A percentile compares a stretch with the other conserved stretches of the same genome.
Evolutionary conservation across 2,329 filamentous ascomycete species (phyloP).

Genomic region (Talaromyces sp.): DNA sequence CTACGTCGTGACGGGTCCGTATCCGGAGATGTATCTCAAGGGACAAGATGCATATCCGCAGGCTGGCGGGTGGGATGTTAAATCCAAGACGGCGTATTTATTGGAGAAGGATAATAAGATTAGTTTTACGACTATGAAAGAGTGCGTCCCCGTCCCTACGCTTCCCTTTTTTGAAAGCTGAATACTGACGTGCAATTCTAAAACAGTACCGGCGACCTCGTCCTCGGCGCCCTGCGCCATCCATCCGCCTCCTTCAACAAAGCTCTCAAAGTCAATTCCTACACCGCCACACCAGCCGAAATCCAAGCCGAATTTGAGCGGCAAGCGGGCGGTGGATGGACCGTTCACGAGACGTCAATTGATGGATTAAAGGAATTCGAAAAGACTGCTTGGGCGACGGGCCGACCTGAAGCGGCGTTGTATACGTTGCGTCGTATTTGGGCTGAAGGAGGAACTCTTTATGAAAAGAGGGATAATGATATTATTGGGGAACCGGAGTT

Average conservation of each 20-base stretch:
- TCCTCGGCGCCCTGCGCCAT: conserved; percentile 58
- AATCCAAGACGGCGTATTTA: conserved; percentile 54
- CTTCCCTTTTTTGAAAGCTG: neutral
- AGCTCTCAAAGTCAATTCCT: conserved; percentile 65
- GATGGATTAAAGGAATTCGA: conserved; percentile 54
- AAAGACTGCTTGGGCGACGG: conserved; percentile 53
- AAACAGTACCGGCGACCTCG: conserved; percentile 59
- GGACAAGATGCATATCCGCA: conserved; percentile 35
- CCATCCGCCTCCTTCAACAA: conserved; percentile 49
- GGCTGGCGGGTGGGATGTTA: conserved; percentile 56
- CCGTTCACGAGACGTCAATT: conserved; percentile 49
- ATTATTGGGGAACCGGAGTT: conserved; percentile 50
- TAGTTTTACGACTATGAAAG: conserved; percentile 65
- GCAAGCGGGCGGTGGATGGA: conserved; percentile 57
- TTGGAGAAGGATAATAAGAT: conserved; percentile 58
- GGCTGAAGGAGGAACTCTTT: conserved; percentile 66
- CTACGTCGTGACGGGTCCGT: conserved; percentile 66
- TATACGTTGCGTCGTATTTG: conserved; percentile 65
- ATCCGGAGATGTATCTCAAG: conserved; percentile 58
- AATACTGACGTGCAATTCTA: neutral
- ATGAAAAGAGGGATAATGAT: conserved; percentile 63
- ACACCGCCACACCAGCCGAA: conserved; percentile 58
- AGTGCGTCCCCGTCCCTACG: conserved; percentile 48
- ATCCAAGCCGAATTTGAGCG: conserved; percentile 64
- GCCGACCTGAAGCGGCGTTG: conserved; percentile 48